A percentile compares a stretch with the other conserved stretches of the same genome.
Evolutionary conservation across 306 rosid genomes (phyloP).

Genomic region (Astragalus glycyphyllos): DNA sequence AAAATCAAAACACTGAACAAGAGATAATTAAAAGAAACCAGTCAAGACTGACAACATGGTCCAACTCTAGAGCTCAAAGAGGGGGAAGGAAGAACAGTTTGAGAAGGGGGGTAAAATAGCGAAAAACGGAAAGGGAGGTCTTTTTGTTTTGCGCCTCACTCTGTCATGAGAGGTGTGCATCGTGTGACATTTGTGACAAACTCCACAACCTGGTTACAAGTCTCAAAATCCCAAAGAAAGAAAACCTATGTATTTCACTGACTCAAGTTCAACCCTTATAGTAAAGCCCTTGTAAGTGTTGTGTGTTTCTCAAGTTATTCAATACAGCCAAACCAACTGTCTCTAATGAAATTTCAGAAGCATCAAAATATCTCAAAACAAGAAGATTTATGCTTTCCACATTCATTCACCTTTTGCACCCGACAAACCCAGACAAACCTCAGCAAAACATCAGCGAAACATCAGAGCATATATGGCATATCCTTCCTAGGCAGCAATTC

Average conservation of each 20-base stretch:
- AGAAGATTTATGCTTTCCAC: slow-evolving; percentile 46
- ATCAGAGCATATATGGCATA: slow-evolving; percentile 41
- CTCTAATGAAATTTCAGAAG: slow-evolving; percentile 54
- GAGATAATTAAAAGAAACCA: slow-evolving; percentile 44
- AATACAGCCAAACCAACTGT: slow-evolving; percentile 50
- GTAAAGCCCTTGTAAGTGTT: slow-evolving; percentile 55
- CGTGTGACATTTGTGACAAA: slow-evolving; percentile 52
- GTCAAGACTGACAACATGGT: slow-evolving; percentile 42
- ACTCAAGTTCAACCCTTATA: slow-evolving; percentile 60
- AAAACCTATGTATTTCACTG: slow-evolving; percentile 53
- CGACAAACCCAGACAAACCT: too few relatives aligned
- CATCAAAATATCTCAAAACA: slow-evolving; percentile 46
- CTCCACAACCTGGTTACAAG: slow-evolving; percentile 63
- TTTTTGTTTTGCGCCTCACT: slow-evolving; percentile 51
- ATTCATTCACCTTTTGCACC: slow-evolving; percentile 51
- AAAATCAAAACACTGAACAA: slow-evolving; percentile 46
- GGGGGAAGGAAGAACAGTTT: slow-evolving; percentile 33
- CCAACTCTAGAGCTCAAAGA: slow-evolving; percentile 44
- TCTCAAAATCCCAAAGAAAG: slow-evolving; percentile 59
- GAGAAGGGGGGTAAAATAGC: slow-evolving; percentile 8
- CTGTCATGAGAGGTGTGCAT: slow-evolving; percentile 50
- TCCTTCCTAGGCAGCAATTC: slow-evolving; percentile 80
- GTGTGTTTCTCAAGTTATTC: slow-evolving; percentile 27
- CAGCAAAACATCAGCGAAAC: too few relatives aligned
- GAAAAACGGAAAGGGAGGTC: slow-evolving; percentile 37